Evolutionary conservation across 2,329 filamentous ascomycete species (phyloP), one percentile per base, ranked within the genome.

Genomic region (Fusarium cyanostomum): DNA sequence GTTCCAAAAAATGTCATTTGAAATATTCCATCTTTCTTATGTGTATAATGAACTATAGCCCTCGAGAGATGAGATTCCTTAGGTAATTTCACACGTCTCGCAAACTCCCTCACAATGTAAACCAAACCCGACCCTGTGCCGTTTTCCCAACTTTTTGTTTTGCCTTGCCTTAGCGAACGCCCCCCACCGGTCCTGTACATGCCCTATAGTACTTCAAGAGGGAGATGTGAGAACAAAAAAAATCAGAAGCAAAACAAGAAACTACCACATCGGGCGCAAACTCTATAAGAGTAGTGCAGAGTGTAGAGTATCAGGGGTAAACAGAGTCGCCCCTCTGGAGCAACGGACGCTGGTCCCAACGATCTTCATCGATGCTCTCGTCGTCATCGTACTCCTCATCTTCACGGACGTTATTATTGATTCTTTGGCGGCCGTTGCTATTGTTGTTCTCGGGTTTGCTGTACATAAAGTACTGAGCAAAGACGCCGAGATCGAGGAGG

Each of bases 401-500:
- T 31, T 73, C 69, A 7, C 70, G 64, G 4, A 56, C 39, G 9
- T 52, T 46, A n/a, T 45, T 48, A 9, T 26, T 52, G 28, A 56
- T 37, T 21, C 63, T 45, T 43, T 26, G 63, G 26, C 59, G 63
- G 15, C 44, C 31, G 13, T 51, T 39, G 8, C 28, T 18, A 9
- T 18, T 15, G 0, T 74, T 71, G 7, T 78, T 75, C 4, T 80
- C 81, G 3, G 79, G 77, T 53, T 78, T 79, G 65, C 82, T 84
- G 75, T 98, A 98, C 72, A 96, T 75, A 74, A 96, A 97, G 74
- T 96, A 97, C 77, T 98, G 94, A 10, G 87, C 86, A 76, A 97
- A 97, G 4, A 98, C 95, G 26, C 85, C 87, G 74, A 94, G 81
- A 77, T 98, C 95, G 64, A 98, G 79, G 52, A 95, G 78, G 53